Conservation (phyloP, 441 rosid genomes). For the Syzygium syzygioides region DNA sequence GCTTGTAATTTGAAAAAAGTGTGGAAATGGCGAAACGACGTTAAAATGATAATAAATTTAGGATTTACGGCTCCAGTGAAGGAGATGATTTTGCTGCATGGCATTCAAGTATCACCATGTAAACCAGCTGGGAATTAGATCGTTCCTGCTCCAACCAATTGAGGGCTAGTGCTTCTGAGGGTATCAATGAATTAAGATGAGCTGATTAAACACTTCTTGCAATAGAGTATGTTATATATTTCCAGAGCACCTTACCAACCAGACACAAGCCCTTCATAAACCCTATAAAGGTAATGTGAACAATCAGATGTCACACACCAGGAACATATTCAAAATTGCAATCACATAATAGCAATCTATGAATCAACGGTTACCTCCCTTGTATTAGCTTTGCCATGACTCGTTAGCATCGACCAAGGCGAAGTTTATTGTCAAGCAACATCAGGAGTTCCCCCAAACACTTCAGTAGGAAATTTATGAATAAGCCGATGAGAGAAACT, state of each 20-base stretch:
- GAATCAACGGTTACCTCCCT: background rate
- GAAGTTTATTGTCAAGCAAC: background rate
- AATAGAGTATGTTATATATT: background rate
- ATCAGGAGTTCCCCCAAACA: constrained; percentile 9
- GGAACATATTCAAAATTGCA: background rate
- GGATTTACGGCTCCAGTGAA: background rate
- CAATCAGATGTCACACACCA: background rate
- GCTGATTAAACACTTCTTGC: background rate
- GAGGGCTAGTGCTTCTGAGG: background rate
- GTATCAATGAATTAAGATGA: background rate
- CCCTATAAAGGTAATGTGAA: background rate
- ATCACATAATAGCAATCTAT: background rate
- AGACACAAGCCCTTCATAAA: background rate
- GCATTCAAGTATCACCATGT: background rate
- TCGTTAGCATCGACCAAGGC: background rate
- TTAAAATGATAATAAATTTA: background rate
- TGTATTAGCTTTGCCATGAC: background rate
- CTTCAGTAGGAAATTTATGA: background rate
- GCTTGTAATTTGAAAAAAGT: background rate
- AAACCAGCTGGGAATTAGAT: background rate
- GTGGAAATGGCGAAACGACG: background rate
- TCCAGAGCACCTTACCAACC: background rate
- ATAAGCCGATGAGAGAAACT: background rate
- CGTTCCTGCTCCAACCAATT: background rate
- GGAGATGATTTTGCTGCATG: background rate